phyloP scores from a whole-genome alignment of 2,329 filamentous ascomycete species.

The Fusarium acutatum region DNA sequence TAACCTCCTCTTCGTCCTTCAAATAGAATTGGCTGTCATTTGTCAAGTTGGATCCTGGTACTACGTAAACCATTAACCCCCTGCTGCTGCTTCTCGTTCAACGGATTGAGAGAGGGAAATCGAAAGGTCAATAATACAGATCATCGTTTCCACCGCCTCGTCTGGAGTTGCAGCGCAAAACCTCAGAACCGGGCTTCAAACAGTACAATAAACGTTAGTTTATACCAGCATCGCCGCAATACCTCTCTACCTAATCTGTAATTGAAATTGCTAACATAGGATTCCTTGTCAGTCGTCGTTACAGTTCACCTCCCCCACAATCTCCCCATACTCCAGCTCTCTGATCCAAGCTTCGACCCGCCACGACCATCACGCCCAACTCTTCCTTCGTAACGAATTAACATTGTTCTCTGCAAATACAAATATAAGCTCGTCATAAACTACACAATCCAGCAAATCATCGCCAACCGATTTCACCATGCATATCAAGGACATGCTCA shows the following conservation, averaged over 20 bases:
- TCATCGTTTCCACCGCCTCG: conserved; percentile 34
- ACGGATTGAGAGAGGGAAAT: conserved; percentile 33
- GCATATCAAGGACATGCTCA: conserved; percentile 95
- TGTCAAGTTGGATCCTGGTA: conserved; percentile 4
- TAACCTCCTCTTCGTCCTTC: neutral
- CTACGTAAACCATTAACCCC: neutral
- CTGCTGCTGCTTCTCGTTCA: conserved; percentile 42
- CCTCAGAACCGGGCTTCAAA: neutral
- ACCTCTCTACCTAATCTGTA: neutral
- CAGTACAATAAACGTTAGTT: conserved; percentile 19
- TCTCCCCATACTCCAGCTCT: conserved; percentile 15
- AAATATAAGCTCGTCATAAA: neutral
- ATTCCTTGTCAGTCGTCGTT: conserved; percentile 13
- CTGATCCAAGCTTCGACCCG: conserved; percentile 23
- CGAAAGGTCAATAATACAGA: conserved; percentile 26
- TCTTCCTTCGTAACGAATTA: neutral
- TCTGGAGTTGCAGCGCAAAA: conserved; percentile 40
- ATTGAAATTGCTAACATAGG: conserved; percentile 19
- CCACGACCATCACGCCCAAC: conserved; percentile 4
- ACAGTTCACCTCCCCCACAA: conserved; percentile 26
- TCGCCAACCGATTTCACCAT: conserved; percentile 62
- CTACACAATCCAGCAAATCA: neutral
- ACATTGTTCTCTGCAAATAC: neutral
- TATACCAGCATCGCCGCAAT: neutral
- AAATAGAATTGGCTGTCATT: neutral